These are phyloP conservation scores for Oxyria digyna DNA, from an alignment of 148 eudicot species.

Conservation along the genomic window DNA sequence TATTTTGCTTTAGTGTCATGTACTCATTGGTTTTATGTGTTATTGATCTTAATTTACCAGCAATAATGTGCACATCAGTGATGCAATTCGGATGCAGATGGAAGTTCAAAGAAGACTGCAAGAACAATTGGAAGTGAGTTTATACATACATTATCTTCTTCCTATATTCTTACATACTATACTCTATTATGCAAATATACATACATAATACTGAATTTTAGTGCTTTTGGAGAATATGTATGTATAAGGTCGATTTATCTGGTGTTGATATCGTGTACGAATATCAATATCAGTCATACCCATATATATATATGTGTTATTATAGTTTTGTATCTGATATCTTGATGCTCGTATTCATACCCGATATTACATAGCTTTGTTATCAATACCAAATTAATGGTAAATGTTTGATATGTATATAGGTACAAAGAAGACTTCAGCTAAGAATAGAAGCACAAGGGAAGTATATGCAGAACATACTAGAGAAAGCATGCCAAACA, in stretches of 20 bases:
- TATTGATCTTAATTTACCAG: conserved; percentile 8
- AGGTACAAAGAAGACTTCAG: conserved; percentile 88
- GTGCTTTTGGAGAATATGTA: too few species aligned
- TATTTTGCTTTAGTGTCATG: not conserved
- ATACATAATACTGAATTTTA: not conserved
- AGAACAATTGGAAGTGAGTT: conserved; percentile 73
- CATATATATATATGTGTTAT: too few species aligned
- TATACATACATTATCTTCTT: not conserved
- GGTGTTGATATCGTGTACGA: too few species aligned
- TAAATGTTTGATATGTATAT: too few species aligned
- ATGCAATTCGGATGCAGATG: conserved; percentile 85
- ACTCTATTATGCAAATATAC: not conserved
- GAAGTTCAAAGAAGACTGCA: conserved; percentile 91
- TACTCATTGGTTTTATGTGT: not conserved
- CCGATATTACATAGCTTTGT: too few species aligned
- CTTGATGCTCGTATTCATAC: too few species aligned
- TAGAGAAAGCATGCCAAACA: conserved; percentile 90
- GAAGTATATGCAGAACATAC: conserved; percentile 84
- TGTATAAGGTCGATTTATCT: too few species aligned
- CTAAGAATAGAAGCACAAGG: conserved; percentile 89
- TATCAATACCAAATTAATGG: too few species aligned
- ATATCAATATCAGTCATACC: too few species aligned
- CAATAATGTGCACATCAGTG: conserved; percentile 32
- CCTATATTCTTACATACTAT: not conserved
- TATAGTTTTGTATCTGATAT: too few species aligned